phyloP scores from a whole-genome alignment of 2,329 filamentous ascomycete genomes.

The Talaromyces verruculosus region DNA sequence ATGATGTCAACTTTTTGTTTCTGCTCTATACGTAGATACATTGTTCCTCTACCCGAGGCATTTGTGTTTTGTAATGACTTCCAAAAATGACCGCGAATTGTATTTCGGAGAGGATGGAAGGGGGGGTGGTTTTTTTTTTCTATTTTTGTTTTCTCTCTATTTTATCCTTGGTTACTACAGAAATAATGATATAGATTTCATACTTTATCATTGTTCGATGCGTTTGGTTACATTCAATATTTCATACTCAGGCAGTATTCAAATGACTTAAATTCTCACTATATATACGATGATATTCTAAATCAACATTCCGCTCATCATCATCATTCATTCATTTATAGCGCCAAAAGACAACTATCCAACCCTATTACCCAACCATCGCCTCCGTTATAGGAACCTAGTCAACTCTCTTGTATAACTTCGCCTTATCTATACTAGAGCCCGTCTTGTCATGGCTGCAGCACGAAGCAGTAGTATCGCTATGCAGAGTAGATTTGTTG shows the following conservation, averaged over 20 bases:
- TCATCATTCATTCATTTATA: neutral
- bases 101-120: neutral
- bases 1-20: conserved; percentile 2
- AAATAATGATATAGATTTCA: conserved; percentile 7
- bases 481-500: conserved; percentile 43
- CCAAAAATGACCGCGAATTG: neutral
- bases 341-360: neutral
- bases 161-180: neutral
- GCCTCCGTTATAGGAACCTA: conserved; percentile 16
- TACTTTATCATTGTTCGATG: neutral
- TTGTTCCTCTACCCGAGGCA: neutral
- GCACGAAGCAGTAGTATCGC: conserved; percentile 25
- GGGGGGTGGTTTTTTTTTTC: neutral
- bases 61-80: conserved; percentile 5
- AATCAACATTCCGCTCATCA: neutral
- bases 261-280: neutral
- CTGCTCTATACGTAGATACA: neutral
- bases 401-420: conserved; percentile 34
- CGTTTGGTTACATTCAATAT: neutral
- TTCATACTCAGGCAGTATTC: neutral
- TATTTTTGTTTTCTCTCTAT: neutral
- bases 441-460: conserved; percentile 24
- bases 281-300: neutral
- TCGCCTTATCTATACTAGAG: conserved; percentile 30
- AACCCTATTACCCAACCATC: neutral